Base-by-base conservation (phyloP, 2,329 filamentous ascomycete species). In the Xenoacremonium recifei region DNA sequence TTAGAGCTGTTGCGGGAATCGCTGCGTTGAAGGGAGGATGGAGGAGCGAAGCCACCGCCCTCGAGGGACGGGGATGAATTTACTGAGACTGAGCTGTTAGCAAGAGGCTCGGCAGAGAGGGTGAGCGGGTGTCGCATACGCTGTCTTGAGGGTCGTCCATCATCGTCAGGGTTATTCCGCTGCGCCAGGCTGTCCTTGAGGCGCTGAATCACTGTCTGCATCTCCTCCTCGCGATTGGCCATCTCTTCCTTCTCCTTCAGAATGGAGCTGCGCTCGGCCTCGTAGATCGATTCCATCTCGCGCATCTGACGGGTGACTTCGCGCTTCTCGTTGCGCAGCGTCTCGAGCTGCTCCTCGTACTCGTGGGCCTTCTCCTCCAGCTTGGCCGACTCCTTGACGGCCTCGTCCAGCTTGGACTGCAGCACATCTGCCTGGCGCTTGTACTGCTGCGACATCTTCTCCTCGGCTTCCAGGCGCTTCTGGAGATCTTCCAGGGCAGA, bases 171-270 rank as follows among this genome's bases (percentile, higher is more conserved):
- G 33, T 60, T 64, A 56, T 85, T 85, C 63, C 87, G 83, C 67
- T 91, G 87, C 38, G 87, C 85, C 55, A 96, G 72, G 37, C 82
- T 86, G 63, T 96, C 91, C 74, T 96, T 97, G 55, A 99, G 73
- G 41, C 92, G 79, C 69, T 95, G 89, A 59, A 97, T 93, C 40
- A 92, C 86, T 44, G 80, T 75, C 66, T 95, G 89, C 78, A 97
- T 84, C 65, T 96, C 90, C 60, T 96, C 90, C 62, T 96, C 90
- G 43, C 85, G 79, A 54, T 85, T 85, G 40, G 79, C 75, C 67
- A 91, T 85, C 55, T 95, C 89, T 52, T 96, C 91, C 70, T 95
- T 93, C 65, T 97, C 92, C 67, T 91, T 89, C 60, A 89, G 82
- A 69, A 92, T 87, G 40, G 88, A 82, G 59, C 85, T 88, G 49